Conservation (phyloP, 2,329 filamentous ascomycete species). For the Purpureocillium lavendulum region DNA sequence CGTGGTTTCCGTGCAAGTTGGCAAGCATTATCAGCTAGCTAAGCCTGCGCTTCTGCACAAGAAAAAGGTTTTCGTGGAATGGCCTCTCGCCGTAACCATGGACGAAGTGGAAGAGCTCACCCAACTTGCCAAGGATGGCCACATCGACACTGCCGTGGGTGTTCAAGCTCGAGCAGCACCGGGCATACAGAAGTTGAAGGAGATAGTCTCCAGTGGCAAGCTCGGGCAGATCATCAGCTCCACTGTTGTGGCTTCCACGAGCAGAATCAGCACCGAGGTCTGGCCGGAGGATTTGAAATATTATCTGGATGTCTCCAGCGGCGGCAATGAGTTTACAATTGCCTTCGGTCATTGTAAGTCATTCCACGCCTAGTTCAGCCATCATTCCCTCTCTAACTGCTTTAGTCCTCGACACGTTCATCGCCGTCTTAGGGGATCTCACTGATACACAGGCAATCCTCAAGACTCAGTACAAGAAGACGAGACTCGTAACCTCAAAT, state of each 20-base stretch:
- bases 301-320: conserved; percentile 15
- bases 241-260: conserved; percentile 3
- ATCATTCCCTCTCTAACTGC: conserved; percentile 15
- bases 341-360: conserved; percentile 11
- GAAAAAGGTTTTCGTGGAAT: conserved; percentile 44
- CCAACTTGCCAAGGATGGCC: conserved; percentile 18
- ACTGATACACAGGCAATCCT: too few relatives aligned
- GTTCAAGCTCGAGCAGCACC: conserved; percentile 38
- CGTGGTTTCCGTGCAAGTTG: conserved; percentile 39
- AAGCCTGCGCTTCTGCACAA: conserved; percentile 35
- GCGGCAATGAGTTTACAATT: conserved; percentile 17
- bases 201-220: conserved; percentile 6
- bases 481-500: too few relatives aligned
- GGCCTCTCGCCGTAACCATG: conserved; percentile 37
- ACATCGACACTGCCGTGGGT: conserved; percentile 32
- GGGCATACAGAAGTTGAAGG: conserved; percentile 10
- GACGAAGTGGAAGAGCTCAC: conserved; percentile 30
- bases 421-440: too few relatives aligned
- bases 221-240: conserved; percentile 6
- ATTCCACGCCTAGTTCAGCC: conserved; percentile 10
- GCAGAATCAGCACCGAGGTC: conserved; percentile 5
- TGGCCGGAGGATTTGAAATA: conserved; percentile 10
- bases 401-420: too few relatives aligned
- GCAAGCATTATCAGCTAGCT: conserved; percentile 33
- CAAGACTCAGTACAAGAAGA: too few relatives aligned